Percentiles rank a stretch among this genome's conserved stretches.
These are phyloP conservation scores for Cyberlindnera euphorbiiphila DNA, from an alignment of 805 yeast species.

Conservation along the genomic window DNA sequence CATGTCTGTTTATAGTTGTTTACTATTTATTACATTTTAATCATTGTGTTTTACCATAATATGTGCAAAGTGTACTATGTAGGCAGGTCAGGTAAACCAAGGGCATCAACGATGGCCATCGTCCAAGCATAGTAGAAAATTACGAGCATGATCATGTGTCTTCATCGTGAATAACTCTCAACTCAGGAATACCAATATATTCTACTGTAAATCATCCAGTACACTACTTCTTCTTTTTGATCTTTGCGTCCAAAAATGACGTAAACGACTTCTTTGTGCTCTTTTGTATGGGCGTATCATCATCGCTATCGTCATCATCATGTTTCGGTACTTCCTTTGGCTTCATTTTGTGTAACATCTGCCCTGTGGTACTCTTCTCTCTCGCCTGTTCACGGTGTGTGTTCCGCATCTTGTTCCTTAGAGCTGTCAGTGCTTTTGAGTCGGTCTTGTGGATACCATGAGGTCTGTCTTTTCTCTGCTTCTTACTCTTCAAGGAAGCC, in stretches of 20 bases:
- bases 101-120: too few species aligned
- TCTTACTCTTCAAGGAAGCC: constrained; percentile 16
- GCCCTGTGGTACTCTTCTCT: constrained; percentile 4
- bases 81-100: too few species aligned
- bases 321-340: background rate
- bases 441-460: constrained; percentile 10
- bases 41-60: too few species aligned
- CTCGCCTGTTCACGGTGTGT: constrained; percentile 10
- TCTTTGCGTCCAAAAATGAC: constrained; percentile 22
- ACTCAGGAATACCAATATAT: too few species aligned
- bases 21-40: too few species aligned
- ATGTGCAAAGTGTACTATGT: too few species aligned
- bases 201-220: background rate
- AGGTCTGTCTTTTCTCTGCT: constrained; percentile 7
- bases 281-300: constrained; percentile 16
- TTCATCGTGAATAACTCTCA: too few species aligned
- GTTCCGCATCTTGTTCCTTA: constrained; percentile 25
- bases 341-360: constrained; percentile 3
- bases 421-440: constrained; percentile 24
- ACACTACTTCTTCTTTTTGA: constrained; percentile 18
- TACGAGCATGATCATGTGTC: too few species aligned
- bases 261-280: constrained; percentile 22
- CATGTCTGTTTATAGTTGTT: too few species aligned
- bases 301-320: constrained; percentile 23
- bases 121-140: too few species aligned